These are phyloP conservation scores for Coniferiporia weirii DNA, from an alignment of 1,284 basidiomycete genomes.

Conservation along the genomic window DNA sequence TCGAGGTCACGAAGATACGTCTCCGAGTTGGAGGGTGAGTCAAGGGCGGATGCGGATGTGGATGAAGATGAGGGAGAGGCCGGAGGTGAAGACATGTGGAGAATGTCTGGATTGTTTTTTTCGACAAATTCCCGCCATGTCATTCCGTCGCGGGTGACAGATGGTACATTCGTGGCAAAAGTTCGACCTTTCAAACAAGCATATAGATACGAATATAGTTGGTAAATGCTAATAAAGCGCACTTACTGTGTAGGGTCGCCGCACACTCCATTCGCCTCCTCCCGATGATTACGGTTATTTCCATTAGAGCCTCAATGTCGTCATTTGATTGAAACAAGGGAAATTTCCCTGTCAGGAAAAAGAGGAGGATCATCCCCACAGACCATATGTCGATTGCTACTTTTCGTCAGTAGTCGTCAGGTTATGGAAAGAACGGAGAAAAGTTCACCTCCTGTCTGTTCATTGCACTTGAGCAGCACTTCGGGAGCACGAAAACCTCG, in stretches of 20 bases:
- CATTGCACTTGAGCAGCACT: conserved; percentile 91
- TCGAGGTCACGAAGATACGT: conserved; percentile 55
- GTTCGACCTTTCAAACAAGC: conserved; percentile 60
- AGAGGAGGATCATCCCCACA: conserved; percentile 87
- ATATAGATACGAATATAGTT: background rate
- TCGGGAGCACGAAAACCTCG: conserved; percentile 97
- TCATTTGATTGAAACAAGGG: conserved; percentile 94
- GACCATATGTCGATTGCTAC: conserved; percentile 96
- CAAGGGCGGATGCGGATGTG: conserved; percentile 38
- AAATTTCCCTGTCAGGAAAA: conserved; percentile 90
- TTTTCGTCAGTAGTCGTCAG: conserved; percentile 11
- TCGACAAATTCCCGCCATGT: conserved; percentile 71
- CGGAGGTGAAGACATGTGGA: conserved; percentile 40
- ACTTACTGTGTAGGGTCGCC: conserved; percentile 86
- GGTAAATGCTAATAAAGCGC: background rate
- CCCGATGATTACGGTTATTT: conserved; percentile 89
- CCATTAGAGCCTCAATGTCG: conserved; percentile 93
- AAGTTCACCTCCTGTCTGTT: conserved; percentile 82
- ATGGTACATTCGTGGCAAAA: conserved; percentile 81
- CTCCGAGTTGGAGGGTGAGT: conserved; percentile 30
- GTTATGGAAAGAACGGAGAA: conserved; percentile 1
- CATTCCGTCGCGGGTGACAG: conserved; percentile 59
- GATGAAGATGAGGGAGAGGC: conserved; percentile 21
- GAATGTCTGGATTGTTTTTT: conserved; percentile 71
- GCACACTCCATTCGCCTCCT: conserved; percentile 78